Conservation (phyloP, 2,329 filamentous ascomycete genomes). For the Cadophora sp. region DNA sequence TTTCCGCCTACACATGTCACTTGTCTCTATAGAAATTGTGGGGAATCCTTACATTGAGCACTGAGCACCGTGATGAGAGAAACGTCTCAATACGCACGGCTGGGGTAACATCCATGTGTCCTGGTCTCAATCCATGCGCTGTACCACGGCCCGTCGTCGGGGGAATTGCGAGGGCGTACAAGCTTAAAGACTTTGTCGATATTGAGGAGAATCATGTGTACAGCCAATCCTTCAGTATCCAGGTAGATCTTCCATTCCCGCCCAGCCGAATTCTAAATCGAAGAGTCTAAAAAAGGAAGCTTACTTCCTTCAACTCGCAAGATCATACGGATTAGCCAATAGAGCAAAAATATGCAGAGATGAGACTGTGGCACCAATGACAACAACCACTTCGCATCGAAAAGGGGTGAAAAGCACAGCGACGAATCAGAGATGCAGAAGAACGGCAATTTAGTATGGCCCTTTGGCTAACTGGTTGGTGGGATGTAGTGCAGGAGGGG, state of each 20-base stretch:
- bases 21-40: background rate
- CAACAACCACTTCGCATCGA: background rate
- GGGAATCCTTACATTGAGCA: background rate
- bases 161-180: background rate
- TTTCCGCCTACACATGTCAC: background rate
- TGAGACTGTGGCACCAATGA: slow-evolving; percentile 4
- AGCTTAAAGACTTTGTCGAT: background rate
- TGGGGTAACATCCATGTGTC: background rate
- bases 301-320: background rate
- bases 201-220: no score
- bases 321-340: background rate
- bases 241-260: background rate
- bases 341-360: background rate
- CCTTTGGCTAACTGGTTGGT: background rate
- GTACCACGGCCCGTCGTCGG: background rate
- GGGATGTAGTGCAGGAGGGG: background rate
- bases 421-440: background rate
- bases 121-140: background rate
- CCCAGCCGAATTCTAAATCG: background rate
- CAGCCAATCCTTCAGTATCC: background rate
- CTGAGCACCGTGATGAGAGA: background rate
- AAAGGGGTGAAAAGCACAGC: background rate
- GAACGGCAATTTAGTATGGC: background rate
- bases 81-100: background rate
- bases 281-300: no score